phyloP scores from a whole-genome alignment of 2,329 filamentous ascomycete genomes.

The Sarocladium oryzae region DNA sequence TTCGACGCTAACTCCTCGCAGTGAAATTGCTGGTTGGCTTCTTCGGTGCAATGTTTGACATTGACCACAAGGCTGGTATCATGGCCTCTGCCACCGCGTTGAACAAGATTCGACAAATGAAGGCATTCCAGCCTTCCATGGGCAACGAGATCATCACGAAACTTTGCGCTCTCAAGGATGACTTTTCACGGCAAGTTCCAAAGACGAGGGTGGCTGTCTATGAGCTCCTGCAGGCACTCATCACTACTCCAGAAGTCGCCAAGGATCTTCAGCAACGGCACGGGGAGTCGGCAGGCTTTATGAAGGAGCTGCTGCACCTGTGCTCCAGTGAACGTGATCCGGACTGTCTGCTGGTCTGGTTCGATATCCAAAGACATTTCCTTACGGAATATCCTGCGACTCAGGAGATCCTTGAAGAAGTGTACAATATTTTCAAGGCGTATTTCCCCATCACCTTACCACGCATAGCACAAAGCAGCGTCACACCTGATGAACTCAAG shows the following conservation, averaged over 20 bases:
- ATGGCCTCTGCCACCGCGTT: slow-evolving; percentile 47
- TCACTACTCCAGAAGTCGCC: slow-evolving; percentile 35
- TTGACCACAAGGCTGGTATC: slow-evolving; percentile 54
- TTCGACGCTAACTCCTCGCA: neutral
- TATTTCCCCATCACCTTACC: slow-evolving; percentile 55
- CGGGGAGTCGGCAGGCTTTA: slow-evolving; percentile 38
- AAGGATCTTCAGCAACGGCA: slow-evolving; percentile 39
- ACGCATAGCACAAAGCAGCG: slow-evolving; percentile 41
- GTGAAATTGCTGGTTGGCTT: slow-evolving; percentile 44
- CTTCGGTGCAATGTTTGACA: slow-evolving; percentile 52
- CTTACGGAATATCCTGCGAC: slow-evolving; percentile 39
- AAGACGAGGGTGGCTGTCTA: slow-evolving; percentile 48
- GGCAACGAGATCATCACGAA: slow-evolving; percentile 43
- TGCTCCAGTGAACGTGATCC: slow-evolving; percentile 52
- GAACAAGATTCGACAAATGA: slow-evolving; percentile 42
- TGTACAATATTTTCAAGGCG: slow-evolving; percentile 50
- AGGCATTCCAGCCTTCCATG: slow-evolving; percentile 41
- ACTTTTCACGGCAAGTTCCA: slow-evolving; percentile 47
- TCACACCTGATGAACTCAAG: slow-evolving; percentile 53
- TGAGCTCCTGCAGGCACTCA: slow-evolving; percentile 37
- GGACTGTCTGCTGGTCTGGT: slow-evolving; percentile 51
- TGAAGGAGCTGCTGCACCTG: slow-evolving; percentile 42
- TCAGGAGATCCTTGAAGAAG: slow-evolving; percentile 38
- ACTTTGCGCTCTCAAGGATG: slow-evolving; percentile 46
- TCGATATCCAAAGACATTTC: slow-evolving; percentile 40